Evolutionary conservation across 345 rosid species (phyloP), one percentile per base, ranked within the genome.

Genomic region (Noccaea caerulescens): DNA sequence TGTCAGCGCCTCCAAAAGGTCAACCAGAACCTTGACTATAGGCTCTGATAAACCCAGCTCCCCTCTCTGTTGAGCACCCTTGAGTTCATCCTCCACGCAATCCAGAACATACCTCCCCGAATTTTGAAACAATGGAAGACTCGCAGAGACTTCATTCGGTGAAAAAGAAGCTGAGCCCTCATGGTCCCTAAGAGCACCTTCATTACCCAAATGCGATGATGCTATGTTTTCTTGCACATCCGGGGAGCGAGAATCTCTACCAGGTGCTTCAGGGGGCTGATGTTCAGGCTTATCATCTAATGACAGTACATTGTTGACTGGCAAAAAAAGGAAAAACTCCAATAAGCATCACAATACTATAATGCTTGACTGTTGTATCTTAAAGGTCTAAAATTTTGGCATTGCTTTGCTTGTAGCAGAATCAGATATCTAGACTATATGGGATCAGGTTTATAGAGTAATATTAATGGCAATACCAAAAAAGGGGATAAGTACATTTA

Each of bases 11-110:
- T 58, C 78, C 47, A 59, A 8, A 51, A 74, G 27, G 16, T 51
- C 8, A 43, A 67, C 41, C 56, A 74, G 36, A 67, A 4, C 37
- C 25, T 67, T 42, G 13, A 67, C 36, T 2, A 68, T 25, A 51
- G 63, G 56, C 63, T 58, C 78, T 14, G 54, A 4, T 52, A 74
- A 74, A 43, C 63, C 6, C 62, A 42, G 33, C n/a, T 74, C 73
- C 39, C 73, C 63, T 52, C 68, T 57, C 68, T n/a, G 68, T 8
- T 38, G 55, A 52, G 50, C 55, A 51, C 8, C 68, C 25, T 6
- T 8, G 42, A 74, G 56, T 42, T 27, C 68, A 10, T 67, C 62
- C 23, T 67, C 12, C 11, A 74, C 68, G 11, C 30, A 10, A 18
- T 44, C 25, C 7, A 74, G 43, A 44, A 74, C 63, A 67, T 32